These are phyloP conservation scores for Leucogyrophana mollusca DNA, from an alignment of 768 basidiomycete genomes.

Conservation along the genomic window DNA sequence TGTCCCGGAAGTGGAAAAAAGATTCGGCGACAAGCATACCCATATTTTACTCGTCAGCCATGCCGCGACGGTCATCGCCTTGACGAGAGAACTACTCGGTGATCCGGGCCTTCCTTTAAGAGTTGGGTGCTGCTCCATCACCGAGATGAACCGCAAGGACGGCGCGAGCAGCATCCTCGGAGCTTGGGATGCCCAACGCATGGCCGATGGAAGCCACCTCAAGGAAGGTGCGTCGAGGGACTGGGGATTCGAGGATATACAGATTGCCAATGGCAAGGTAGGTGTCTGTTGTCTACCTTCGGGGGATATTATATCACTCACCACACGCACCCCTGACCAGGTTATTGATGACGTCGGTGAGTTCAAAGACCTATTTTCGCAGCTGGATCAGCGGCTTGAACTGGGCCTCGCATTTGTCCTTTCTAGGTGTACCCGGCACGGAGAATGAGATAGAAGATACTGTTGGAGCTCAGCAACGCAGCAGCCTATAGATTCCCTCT, in stretches of 20 bases:
- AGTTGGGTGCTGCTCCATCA: slow-evolving; percentile 76
- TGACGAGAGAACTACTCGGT: slow-evolving; percentile 57
- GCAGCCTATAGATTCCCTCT: slow-evolving; percentile 12
- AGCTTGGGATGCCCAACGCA: slow-evolving; percentile 42
- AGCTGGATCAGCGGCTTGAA: no score
- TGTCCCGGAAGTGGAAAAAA: slow-evolving; percentile 47
- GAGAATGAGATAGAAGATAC: slow-evolving; percentile 57
- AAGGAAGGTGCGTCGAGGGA: slow-evolving; percentile 59
- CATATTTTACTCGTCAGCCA: slow-evolving; percentile 68
- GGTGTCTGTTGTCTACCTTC: slow-evolving; percentile 12
- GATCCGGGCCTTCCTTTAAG: slow-evolving; percentile 51
- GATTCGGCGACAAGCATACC: slow-evolving; percentile 42
- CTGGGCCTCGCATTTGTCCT: no score
- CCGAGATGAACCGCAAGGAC: slow-evolving; percentile 44
- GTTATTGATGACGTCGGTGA: slow-evolving; percentile 66
- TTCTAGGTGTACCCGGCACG: slow-evolving; percentile 49
- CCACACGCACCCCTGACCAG: no score
- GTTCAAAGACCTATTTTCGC: no score
- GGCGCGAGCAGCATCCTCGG: slow-evolving; percentile 31
- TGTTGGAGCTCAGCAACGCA: slow-evolving; percentile 47
- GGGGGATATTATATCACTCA: slow-evolving; percentile 2
- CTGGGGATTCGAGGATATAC: slow-evolving; percentile 81
- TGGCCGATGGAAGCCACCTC: slow-evolving; percentile 61
- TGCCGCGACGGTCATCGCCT: slow-evolving; percentile 70
- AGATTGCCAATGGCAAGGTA: slow-evolving; percentile 61